Percentiles rank a stretch among this genome's conserved stretches.
These are phyloP conservation scores for Penicillium subrubescens DNA, from an alignment of 495 filamentous ascomycete species.

Conservation along the genomic window DNA sequence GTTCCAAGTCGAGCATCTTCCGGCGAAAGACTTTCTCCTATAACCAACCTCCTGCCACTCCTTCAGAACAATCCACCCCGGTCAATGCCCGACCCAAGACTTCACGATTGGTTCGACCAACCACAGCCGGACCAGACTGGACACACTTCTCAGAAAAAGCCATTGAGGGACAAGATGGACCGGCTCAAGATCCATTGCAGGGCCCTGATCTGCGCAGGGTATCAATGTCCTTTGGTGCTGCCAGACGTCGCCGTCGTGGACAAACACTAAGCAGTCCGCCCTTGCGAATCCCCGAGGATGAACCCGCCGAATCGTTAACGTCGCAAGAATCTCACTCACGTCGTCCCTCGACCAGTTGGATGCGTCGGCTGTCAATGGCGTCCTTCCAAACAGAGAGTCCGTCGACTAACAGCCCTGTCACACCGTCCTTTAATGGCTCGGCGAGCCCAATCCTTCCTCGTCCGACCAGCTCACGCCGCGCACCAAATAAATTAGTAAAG, in stretches of 20 bases:
- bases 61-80: constrained; percentile 22
- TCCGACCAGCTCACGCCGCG: constrained; percentile 47
- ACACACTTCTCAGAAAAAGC: constrained; percentile 10
- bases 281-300: constrained; percentile 30
- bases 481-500: constrained; percentile 89
- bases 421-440: constrained; percentile 72
- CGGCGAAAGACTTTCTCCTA: constrained; percentile 35
- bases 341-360: constrained; percentile 68
- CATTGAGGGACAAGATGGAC: constrained; percentile 12
- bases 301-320: constrained; percentile 35
- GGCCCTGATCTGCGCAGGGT: constrained; percentile 27
- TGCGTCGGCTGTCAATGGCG: constrained; percentile 71
- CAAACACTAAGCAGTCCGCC: constrained; percentile 44
- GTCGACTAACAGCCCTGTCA: constrained; percentile 65
- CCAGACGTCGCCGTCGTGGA: constrained; percentile 43
- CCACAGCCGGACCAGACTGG: constrained; percentile 13
- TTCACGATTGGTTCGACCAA: constrained; percentile 24
- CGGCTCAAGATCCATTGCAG: constrained; percentile 11
- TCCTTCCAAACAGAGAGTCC: constrained; percentile 73
- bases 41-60: constrained; percentile 22
- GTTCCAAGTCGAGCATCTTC: constrained; percentile 27
- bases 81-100: constrained; percentile 31
- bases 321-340: constrained; percentile 40
- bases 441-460: constrained; percentile 62
- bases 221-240: constrained; percentile 58